Conservation (phyloP, 495 filamentous ascomycete genomes). For the Penicillium herquei region DNA sequence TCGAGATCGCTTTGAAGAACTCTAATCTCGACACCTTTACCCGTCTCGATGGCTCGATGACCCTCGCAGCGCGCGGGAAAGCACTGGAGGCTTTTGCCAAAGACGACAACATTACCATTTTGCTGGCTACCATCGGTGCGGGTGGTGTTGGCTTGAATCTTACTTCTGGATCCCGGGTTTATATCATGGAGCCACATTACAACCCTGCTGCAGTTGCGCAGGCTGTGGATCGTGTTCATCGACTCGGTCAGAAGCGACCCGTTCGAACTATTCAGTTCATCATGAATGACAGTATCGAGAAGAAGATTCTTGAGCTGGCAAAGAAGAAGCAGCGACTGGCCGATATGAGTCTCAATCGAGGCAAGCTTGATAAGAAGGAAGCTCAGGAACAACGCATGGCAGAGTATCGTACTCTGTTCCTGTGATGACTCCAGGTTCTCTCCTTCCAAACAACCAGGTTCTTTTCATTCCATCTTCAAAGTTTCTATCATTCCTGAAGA, state of each 20-base stretch:
- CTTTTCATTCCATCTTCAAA: too few species aligned
- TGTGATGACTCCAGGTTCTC: constrained; percentile 34
- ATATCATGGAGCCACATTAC: constrained; percentile 97
- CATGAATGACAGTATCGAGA: constrained; percentile 88
- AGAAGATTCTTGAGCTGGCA: constrained; percentile 87
- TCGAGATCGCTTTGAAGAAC: constrained; percentile 76
- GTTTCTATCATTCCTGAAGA: too few species aligned
- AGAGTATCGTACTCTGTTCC: constrained; percentile 82
- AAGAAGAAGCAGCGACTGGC: constrained; percentile 88
- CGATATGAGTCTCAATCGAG: constrained; percentile 74
- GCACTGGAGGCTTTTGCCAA: constrained; percentile 75
- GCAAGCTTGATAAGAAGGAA: constrained; percentile 70
- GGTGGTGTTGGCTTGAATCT: constrained; percentile 92
- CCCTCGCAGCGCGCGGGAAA: constrained; percentile 62
- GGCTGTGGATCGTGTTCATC: constrained; percentile 90
- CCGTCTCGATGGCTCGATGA: constrained; percentile 90
- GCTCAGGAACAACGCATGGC: constrained; percentile 71
- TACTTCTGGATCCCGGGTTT: constrained; percentile 79
- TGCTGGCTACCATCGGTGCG: constrained; percentile 88
- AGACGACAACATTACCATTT: constrained; percentile 68
- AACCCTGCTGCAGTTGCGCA: constrained; percentile 95
- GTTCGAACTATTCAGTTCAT: constrained; percentile 82
- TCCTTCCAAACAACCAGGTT: neutral
- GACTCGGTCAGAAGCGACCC: constrained; percentile 81
- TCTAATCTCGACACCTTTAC: constrained; percentile 60